A percentile compares a stretch with the other conserved stretches of the same genome.
These are phyloP conservation scores for Trichoderma sp. DNA, from an alignment of 2,329 filamentous ascomycete genomes.

Conservation along the genomic window DNA sequence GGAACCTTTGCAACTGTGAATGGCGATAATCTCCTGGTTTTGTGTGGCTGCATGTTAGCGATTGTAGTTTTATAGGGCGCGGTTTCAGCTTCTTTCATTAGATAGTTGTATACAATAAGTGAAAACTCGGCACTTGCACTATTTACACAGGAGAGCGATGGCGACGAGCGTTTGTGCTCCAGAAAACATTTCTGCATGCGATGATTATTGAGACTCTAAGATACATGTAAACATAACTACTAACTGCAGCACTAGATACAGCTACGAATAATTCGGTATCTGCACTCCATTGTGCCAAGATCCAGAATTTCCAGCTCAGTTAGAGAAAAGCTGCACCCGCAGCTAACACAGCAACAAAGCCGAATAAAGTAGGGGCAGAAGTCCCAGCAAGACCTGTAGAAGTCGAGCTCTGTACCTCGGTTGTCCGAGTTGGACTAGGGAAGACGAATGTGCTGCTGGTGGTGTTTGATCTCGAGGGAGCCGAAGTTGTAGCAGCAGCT, in stretches of 20 bases:
- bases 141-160: not conserved
- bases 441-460: not conserved
- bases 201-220: not conserved
- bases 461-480: not conserved
- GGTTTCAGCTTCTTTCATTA: too few relatives aligned
- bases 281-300: not conserved
- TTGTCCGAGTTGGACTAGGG: not conserved
- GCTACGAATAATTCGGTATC: not conserved
- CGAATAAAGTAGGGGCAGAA: not conserved
- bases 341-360: not conserved
- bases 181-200: not conserved
- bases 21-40: too few relatives aligned
- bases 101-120: too few relatives aligned
- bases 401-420: not conserved
- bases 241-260: not conserved
- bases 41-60: too few relatives aligned
- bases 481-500: not conserved
- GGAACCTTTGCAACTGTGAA: too few relatives aligned
- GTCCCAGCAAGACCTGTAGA: not conserved
- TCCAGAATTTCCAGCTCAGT: not conserved
- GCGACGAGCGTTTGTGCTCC: not conserved
- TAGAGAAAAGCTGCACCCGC: not conserved
- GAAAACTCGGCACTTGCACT: not conserved
- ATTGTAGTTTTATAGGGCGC: too few relatives aligned
- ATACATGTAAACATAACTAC: not conserved